These are phyloP conservation scores for Leptographium procerum DNA, from an alignment of 2,329 filamentous ascomycete genomes.

Conservation along the genomic window DNA sequence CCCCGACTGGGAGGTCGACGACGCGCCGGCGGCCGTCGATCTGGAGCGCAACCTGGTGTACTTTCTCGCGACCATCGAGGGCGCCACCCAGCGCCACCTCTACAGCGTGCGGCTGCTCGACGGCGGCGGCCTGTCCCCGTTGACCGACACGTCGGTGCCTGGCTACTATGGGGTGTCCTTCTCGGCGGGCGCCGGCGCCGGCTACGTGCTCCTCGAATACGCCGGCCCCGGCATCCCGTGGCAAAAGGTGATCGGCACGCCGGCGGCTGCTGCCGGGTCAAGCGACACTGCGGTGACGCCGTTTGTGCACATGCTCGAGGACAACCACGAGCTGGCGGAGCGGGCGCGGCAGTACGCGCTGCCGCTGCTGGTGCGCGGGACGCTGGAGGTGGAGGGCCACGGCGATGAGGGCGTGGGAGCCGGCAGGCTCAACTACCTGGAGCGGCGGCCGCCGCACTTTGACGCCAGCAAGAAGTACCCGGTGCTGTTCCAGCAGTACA, in stretches of 20 bases:
- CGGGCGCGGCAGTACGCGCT: conserved; percentile 68
- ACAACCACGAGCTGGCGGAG: conserved; percentile 60
- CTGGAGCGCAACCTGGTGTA: conserved; percentile 80
- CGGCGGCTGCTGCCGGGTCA: conserved; percentile 25
- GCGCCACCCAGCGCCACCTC: conserved; percentile 79
- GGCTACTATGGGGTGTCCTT: conserved; percentile 79
- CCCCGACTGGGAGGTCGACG: conserved; percentile 73
- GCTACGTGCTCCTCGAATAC: conserved; percentile 78
- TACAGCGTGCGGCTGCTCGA: conserved; percentile 83
- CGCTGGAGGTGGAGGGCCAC: conserved; percentile 58
- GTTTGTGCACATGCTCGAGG: conserved; percentile 64
- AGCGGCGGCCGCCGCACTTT: conserved; percentile 85
- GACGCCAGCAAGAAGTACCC: conserved; percentile 75
- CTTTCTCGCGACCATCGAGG: conserved; percentile 77
- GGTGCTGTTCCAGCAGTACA: conserved; percentile 90
- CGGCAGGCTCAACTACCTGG: conserved; percentile 59
- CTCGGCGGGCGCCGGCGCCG: conserved; percentile 64
- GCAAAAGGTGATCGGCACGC: conserved; percentile 82
- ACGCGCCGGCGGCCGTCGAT: conserved; percentile 75
- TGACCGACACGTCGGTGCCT: conserved; percentile 63
- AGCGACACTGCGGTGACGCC: background rate
- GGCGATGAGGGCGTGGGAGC: conserved; percentile 24
- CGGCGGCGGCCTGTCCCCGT: conserved; percentile 49
- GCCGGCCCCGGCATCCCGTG: conserved; percentile 76
- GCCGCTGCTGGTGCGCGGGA: conserved; percentile 72